Base-by-base conservation (phyloP, 1,139 yeast genomes). In the Ashbya aceris region DNA sequence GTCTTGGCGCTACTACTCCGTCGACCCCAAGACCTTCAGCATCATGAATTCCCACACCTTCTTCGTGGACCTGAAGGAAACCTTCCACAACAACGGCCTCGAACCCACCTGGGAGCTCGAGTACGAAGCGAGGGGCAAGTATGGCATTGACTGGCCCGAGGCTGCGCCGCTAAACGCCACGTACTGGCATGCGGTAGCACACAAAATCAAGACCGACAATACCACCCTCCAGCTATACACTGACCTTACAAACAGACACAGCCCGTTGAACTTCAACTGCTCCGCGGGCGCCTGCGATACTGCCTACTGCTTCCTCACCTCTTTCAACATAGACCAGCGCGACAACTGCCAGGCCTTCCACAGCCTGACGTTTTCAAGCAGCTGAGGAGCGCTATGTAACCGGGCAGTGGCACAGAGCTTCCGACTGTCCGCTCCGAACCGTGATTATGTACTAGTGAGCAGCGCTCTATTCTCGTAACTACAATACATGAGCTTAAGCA, bases 1-100 rank as follows among this genome's bases (percentile, higher is more conserved):
- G 11, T 71, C 79, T 26, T 81, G 84, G 83, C 71, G 83, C 58
- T 79, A 78, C 62, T 81, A 81, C 54, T 77, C 76, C 53, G 82
- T 81, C 36, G 86, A 81, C 57, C 66, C 74, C 20, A 65, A 73
- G 49, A 73, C 84, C 4, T 79, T 78, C 65, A 74, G 74, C 47
- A 67, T 81, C 45, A 68, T 78, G 68, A 76, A 81, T 53, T 68
- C 80, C 4, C 69, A 61, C 63, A 79, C 78, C 54, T 78, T 69
- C 61, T 79, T 68, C 61, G 67, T 77, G 27, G 62, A 64, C 44
- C 65, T 77, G 51, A 75, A 76, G 53, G 72, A 69, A 36, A 76
- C 81, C 7, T 74, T 70, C 54, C 54, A 58, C 43, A 67, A 68
- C 44, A 68, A 67, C 11, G 74, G 74, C 30, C 62, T 56, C 7